A percentile compares a stretch with the other conserved stretches of the same genome.
Conservation (phyloP, 805 yeast genomes). For the Yamadazyma paraphyllophila region DNA sequence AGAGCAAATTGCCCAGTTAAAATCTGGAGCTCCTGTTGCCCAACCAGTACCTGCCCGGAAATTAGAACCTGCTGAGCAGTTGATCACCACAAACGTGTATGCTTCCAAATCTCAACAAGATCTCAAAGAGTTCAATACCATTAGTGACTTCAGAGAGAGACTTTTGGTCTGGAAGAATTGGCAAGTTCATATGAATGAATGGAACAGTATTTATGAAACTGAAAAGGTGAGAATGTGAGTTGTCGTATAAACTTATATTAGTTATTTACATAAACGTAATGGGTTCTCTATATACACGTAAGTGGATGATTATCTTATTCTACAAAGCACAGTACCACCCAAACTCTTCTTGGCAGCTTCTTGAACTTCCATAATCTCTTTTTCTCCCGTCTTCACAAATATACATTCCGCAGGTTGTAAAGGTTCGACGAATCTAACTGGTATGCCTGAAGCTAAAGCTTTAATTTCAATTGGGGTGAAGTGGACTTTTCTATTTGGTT, state of each 20-base stretch:
- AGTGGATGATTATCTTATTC: conserved; percentile 47
- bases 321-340: conserved; percentile 78
- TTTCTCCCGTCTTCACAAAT: conserved; percentile 52
- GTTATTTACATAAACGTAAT: neutral
- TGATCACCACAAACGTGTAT: conserved; percentile 28
- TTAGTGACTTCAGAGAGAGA: conserved; percentile 54
- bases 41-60: conserved; percentile 8
- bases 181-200: conserved; percentile 81
- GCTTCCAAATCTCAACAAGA: conserved; percentile 26
- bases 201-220: conserved; percentile 68
- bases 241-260: neutral
- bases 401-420: conserved; percentile 87
- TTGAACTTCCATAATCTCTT: conserved; percentile 66
- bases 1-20: conserved; percentile 15
- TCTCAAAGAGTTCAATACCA: conserved; percentile 19
- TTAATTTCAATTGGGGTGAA: conserved; percentile 63
- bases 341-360: conserved; percentile 78
- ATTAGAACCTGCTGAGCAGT: conserved; percentile 28
- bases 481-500: conserved; percentile 76
- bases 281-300: conserved; percentile 10
- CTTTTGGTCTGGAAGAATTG: conserved; percentile 76
- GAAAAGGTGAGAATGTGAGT: conserved; percentile 28
- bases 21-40: conserved; percentile 6
- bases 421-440: conserved; percentile 74
- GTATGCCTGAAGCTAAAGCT: conserved; percentile 71